Evolutionary conservation across 352 stramenopile species (phyloP), one percentile per base, ranked within the genome.

Genomic region (Thalassiosira mediterranea): DNA sequence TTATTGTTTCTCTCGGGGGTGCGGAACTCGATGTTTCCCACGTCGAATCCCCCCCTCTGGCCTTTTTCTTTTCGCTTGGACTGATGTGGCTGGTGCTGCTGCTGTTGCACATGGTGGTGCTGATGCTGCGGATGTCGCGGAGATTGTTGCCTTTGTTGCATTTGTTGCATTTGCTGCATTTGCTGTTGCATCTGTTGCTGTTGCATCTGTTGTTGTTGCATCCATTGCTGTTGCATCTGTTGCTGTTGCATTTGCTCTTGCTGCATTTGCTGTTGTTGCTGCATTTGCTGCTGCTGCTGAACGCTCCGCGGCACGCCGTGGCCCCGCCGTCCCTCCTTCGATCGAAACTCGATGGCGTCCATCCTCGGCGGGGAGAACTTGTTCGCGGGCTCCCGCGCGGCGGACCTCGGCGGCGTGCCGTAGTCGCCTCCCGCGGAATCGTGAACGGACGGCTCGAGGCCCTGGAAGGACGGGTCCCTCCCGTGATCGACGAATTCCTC

Each of bases 181-280:
- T 31, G 56, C 5, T 54, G 32, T 48, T 31, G 23, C 34, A 26
- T 31, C 11, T 7, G 40, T n/a, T 13, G 56, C 40, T 32, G 56
- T 26, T 26, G 40, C 15, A 13, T 28, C 26, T 7, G 4, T 11
- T 32, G 56, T 5, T 8, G 26, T 28, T 17, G 32, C 37, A 28
- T 17, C 23, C 25, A 54, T 15, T 32, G 56, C 38, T 65, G 19
- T 2, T 49, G 19, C 15, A 54, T 21, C 13, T 65, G 13, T 28
- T 65, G 13, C 1, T 40, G 19, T 34, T 53, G 38, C 21, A 48
- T 32, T 54, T 53, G 56, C 34, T 23, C 25, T 23, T 63, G 29
- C 29, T 63, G 53, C 17, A 49, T 10, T 23, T 63, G 32, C 31
- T 63, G 53, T 25, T 63, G 31, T 7, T 28, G 53, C 4, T 63